Conservation (phyloP, 2,329 filamentous ascomycete genomes). For the Nemania sp. region DNA sequence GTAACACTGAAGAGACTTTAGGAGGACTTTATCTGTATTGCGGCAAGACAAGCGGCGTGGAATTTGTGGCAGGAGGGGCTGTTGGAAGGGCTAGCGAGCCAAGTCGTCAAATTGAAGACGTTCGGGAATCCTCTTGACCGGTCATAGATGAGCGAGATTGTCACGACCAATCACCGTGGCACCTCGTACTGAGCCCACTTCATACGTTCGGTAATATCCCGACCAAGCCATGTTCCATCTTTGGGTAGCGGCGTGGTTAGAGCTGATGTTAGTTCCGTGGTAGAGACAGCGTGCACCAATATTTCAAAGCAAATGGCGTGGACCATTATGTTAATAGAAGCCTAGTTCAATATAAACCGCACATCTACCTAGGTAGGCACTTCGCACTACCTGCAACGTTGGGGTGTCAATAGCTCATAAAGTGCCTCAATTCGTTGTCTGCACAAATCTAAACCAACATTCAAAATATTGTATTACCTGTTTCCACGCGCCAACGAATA, state of each 20-base stretch:
- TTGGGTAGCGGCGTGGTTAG: slow-evolving; percentile 1
- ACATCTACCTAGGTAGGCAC: too few species aligned
- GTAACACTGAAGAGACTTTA: slow-evolving; percentile 3
- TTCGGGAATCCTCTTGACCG: neutral
- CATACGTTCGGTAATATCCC: slow-evolving; percentile 1
- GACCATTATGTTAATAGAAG: slow-evolving; percentile 1
- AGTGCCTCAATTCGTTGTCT: slow-evolving; percentile 1
- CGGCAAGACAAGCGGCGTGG: slow-evolving; percentile 4
- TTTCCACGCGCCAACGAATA: slow-evolving; percentile 1
- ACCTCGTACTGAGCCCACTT: neutral
- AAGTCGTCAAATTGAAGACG: neutral
- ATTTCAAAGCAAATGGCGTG: slow-evolving; percentile 4
- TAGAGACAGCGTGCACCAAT: slow-evolving; percentile 1
- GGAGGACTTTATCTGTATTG: slow-evolving; percentile 2
- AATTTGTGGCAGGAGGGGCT: slow-evolving; percentile 1
- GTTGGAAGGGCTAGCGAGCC: neutral
- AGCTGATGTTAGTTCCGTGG: slow-evolving; percentile 1
- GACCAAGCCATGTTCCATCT: slow-evolving; percentile 1
- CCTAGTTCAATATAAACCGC: slow-evolving; percentile 2
- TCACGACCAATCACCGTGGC: neutral
- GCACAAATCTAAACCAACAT: slow-evolving; percentile 4
- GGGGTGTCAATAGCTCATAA: neutral
- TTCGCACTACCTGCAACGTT: too few species aligned
- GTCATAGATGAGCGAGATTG: neutral
- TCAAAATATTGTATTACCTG: slow-evolving; percentile 5